phyloP scores from a whole-genome alignment of 2,329 filamentous ascomycete species.

The Penicillium freii region DNA sequence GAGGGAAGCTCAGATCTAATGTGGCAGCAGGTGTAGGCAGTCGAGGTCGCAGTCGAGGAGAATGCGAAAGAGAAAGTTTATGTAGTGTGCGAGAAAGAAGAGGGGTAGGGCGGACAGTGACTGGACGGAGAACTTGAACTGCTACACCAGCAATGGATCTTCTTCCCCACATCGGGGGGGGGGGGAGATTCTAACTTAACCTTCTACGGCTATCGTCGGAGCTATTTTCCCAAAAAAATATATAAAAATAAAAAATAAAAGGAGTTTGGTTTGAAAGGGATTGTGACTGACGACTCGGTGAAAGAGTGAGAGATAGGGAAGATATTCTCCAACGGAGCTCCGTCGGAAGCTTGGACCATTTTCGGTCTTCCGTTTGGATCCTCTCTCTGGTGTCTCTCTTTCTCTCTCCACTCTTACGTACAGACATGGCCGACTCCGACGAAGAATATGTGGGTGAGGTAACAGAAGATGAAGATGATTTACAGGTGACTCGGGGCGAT shows the following conservation, averaged over 20 bases:
- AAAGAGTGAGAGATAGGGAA: background rate
- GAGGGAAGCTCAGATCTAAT: slow-evolving; percentile 17
- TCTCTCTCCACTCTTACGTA: background rate
- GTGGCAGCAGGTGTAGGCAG: slow-evolving; percentile 13
- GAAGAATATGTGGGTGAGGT: slow-evolving; percentile 53
- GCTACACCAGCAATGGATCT: slow-evolving; percentile 32
- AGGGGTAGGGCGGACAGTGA: slow-evolving; percentile 30
- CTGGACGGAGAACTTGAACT: slow-evolving; percentile 25
- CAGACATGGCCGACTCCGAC: slow-evolving; percentile 47
- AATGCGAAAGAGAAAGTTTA: slow-evolving; percentile 19
- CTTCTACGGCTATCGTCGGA: slow-evolving; percentile 26
- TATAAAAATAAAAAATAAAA: too few relatives aligned
- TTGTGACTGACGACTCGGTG: background rate
- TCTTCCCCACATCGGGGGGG: slow-evolving; percentile 37
- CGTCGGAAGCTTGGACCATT: slow-evolving; percentile 34
- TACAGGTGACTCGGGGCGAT: slow-evolving; percentile 21
- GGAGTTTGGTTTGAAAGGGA: background rate
- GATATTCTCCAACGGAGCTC: slow-evolving; percentile 21
- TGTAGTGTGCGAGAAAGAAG: slow-evolving; percentile 18
- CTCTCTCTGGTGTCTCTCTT: slow-evolving; percentile 6
- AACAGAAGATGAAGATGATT: slow-evolving; percentile 46
- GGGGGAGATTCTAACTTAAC: slow-evolving; percentile 10
- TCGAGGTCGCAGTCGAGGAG: slow-evolving; percentile 17
- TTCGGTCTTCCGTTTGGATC: slow-evolving; percentile 8
- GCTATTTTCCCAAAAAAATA: background rate